These are phyloP conservation scores for Epichloe sibirici DNA, from an alignment of 2,329 filamentous ascomycete genomes.

Conservation along the genomic window DNA sequence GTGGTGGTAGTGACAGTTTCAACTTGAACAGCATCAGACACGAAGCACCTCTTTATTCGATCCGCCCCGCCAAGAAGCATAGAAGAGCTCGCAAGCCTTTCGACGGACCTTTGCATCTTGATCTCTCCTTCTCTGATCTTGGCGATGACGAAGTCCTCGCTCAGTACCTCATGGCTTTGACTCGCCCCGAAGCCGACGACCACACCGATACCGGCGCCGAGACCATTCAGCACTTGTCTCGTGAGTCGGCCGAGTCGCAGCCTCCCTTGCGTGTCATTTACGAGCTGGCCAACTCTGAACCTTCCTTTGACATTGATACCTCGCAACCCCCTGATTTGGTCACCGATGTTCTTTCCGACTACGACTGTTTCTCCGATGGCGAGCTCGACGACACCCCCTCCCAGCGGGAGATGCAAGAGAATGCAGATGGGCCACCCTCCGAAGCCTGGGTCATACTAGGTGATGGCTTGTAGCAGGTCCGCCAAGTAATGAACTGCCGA, in stretches of 20 bases:
- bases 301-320: slow-evolving; percentile 22
- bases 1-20: slow-evolving; percentile 21
- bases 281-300: slow-evolving; percentile 22
- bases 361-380: slow-evolving; percentile 25
- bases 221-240: slow-evolving; percentile 7
- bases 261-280: slow-evolving; percentile 28
- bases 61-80: slow-evolving; percentile 23
- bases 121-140: slow-evolving; percentile 31
- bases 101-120: slow-evolving; percentile 18
- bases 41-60: slow-evolving; percentile 25
- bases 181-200: slow-evolving; percentile 10
- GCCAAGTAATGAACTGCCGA: slow-evolving; percentile 15
- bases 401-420: slow-evolving; percentile 19
- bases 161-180: slow-evolving; percentile 19
- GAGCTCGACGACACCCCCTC: slow-evolving; percentile 20
- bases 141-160: slow-evolving; percentile 27
- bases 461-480: slow-evolving; percentile 36
- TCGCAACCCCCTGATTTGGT: slow-evolving; percentile 25
- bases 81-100: slow-evolving; percentile 13
- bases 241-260: slow-evolving; percentile 11
- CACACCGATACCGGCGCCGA: slow-evolving; percentile 9
- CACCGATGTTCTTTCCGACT: slow-evolving; percentile 22
- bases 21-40: slow-evolving; percentile 27
- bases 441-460: slow-evolving; percentile 32
- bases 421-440: slow-evolving; percentile 15